Conservation (phyloP, 1,284 basidiomycete genomes). For the Gymnopus androsaceus region DNA sequence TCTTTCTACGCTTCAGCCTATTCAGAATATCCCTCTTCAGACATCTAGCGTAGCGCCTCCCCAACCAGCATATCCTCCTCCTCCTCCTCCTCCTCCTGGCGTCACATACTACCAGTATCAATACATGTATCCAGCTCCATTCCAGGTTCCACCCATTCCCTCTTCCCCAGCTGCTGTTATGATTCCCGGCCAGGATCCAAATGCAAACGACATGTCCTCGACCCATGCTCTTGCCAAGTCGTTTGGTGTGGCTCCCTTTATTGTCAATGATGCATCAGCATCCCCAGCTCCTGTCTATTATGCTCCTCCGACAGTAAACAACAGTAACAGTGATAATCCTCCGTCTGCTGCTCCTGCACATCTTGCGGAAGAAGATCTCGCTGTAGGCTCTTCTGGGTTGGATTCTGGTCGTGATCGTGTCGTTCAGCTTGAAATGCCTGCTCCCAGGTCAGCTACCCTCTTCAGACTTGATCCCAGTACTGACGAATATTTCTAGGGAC, state of each 20-base stretch:
- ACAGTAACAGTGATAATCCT: background rate
- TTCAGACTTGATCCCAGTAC: too few species aligned
- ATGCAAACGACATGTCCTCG: constrained; percentile 73
- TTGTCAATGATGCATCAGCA: constrained; percentile 64
- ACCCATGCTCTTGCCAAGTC: constrained; percentile 72
- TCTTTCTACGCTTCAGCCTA: constrained; percentile 34
- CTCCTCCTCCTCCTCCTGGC: constrained; percentile 45
- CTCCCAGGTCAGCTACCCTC: too few species aligned
- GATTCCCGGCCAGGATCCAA: constrained; percentile 66
- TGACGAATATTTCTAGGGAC: too few species aligned
- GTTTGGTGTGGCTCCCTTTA: constrained; percentile 73
- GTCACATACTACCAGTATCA: constrained; percentile 20
- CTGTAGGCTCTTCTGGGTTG: constrained; percentile 70
- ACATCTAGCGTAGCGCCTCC: constrained; percentile 46
- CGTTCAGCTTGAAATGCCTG: constrained; percentile 46
- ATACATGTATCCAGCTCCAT: constrained; percentile 25
- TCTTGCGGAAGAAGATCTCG: constrained; percentile 68
- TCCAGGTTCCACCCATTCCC: constrained; percentile 14
- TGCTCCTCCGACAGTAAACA: background rate
- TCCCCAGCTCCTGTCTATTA: constrained; percentile 23
- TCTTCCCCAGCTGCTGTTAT: constrained; percentile 27
- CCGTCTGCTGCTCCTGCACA: constrained; percentile 25
- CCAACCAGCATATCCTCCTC: constrained; percentile 40
- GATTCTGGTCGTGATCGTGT: constrained; percentile 67
- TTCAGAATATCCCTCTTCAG: constrained; percentile 29